These are phyloP conservation scores for Trichoderma sp. DNA, from an alignment of 2,329 filamentous ascomycete genomes.

Conservation along the genomic window DNA sequence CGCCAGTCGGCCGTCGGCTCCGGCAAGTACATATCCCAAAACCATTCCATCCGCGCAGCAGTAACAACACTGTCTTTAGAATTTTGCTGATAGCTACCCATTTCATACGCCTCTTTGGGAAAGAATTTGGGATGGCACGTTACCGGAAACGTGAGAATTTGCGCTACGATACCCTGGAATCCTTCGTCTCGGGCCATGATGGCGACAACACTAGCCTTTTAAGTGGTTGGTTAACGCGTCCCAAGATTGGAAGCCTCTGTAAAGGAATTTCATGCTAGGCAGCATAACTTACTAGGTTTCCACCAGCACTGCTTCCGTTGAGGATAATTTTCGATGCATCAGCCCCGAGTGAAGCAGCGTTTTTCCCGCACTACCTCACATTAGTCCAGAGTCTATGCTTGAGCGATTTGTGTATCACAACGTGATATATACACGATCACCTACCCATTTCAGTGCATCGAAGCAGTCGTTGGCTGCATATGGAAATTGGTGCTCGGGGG, in stretches of 20 bases:
- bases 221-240: neutral
- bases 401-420: neutral
- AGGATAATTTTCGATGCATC: slow-evolving; percentile 37
- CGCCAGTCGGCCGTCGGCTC: neutral
- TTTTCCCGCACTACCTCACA: neutral
- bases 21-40: neutral
- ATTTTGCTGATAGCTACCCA: neutral
- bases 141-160: neutral
- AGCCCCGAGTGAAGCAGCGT: slow-evolving; percentile 27
- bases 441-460: neutral
- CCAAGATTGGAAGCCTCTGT: neutral
- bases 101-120: neutral
- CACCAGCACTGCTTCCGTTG: slow-evolving; percentile 37
- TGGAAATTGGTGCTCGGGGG: neutral
- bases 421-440: neutral
- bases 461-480: neutral
- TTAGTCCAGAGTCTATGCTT: neutral
- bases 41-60: neutral
- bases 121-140: neutral
- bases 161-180: neutral
- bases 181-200: neutral
- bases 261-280: neutral
- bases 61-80: neutral
- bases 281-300: slow-evolving; percentile 31
- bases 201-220: neutral